Evolutionary conservation across 495 filamentous ascomycete genomes (phyloP), one percentile per base, ranked within the genome.

Genomic region (Baudoinia panamericana): DNA sequence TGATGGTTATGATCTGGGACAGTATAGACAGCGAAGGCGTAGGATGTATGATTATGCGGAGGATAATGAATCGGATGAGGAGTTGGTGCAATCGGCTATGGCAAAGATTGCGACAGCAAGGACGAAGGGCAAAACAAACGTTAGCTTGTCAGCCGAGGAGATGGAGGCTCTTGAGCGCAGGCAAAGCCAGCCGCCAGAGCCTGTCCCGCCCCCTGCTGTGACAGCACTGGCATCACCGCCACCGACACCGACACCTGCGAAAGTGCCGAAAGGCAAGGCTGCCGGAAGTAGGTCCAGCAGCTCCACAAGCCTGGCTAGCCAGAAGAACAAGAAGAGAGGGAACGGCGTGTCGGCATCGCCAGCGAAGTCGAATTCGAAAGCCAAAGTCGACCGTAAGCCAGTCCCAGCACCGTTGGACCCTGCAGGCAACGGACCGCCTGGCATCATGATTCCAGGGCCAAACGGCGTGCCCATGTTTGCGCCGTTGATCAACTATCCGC

Each of bases 101-200:
- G 73, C 73, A 48, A 75, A 82, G 34, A 88, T 93, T 61, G 72
- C 71, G 43, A 73, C 74, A 32, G 83, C 84, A 20, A 74, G 81
- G 44, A 65, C 69, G 45, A 71, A 74, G 51, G 84, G 84, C 28
- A 78, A 75, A 59, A 66, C 63, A 26, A 83, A 87, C 33, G 83
- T 92, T 20, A 78, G 75, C 48, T 63, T 93, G 38, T 79, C 71
- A 39, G 70, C 78, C 48, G 69, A 74, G 21, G 84, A 90, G 55
- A 59, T 85, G 45, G 78, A 80, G 27, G 84, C 84, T 24, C 61
- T 87, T 34, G 77, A 87, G 55, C 72, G 80, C 50, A 50, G 39
- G 39, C 48, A 18, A 19, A 21, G 39, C 46, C 42, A 35, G 49
- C 50, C 16, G 40, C 49, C 41, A 16, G 41, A 30, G 27, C 39